These are phyloP conservation scores for Fraxinus sp. DNA, from an alignment of 305 asterid genomes.

Conservation along the genomic window DNA sequence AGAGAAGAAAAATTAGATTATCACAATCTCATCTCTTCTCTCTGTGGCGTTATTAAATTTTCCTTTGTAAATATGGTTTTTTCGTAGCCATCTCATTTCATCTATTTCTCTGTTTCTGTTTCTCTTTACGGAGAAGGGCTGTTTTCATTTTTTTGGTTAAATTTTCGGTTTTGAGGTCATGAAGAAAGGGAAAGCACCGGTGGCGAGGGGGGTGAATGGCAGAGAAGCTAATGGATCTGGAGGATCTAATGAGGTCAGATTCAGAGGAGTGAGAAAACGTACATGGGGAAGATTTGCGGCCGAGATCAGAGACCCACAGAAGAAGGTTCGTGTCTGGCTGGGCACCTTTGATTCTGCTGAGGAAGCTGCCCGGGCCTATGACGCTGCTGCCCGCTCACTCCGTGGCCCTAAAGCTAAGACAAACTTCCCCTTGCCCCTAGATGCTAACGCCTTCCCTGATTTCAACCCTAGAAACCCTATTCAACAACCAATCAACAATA, in stretches of 20 bases:
- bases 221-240: slow-evolving; percentile 45
- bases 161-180: slow-evolving; percentile 28
- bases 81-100: background rate
- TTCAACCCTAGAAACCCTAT: slow-evolving; percentile 15
- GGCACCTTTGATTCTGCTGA: slow-evolving; percentile 75
- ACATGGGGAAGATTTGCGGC: slow-evolving; percentile 74
- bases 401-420: slow-evolving; percentile 45
- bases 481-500: slow-evolving; percentile 11
- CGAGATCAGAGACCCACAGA: slow-evolving; percentile 66
- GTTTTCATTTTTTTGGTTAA: background rate
- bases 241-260: slow-evolving; percentile 48
- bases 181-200: slow-evolving; percentile 41
- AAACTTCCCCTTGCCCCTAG: slow-evolving; percentile 34
- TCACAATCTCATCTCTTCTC: slow-evolving; percentile 12
- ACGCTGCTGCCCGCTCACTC: slow-evolving; percentile 39
- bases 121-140: background rate
- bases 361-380: slow-evolving; percentile 61
- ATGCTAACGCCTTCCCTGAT: background rate
- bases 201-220: slow-evolving; percentile 16
- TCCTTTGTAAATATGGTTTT: slow-evolving; percentile 24
- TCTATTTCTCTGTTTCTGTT: background rate
- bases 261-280: slow-evolving; percentile 61
- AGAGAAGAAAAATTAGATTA: slow-evolving; percentile 18
- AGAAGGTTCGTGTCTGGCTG: slow-evolving; percentile 63
- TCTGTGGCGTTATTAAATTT: slow-evolving; percentile 15